phyloP scores from a whole-genome alignment of 2,329 filamentous ascomycete species.

The Calonectria leucothoes region DNA sequence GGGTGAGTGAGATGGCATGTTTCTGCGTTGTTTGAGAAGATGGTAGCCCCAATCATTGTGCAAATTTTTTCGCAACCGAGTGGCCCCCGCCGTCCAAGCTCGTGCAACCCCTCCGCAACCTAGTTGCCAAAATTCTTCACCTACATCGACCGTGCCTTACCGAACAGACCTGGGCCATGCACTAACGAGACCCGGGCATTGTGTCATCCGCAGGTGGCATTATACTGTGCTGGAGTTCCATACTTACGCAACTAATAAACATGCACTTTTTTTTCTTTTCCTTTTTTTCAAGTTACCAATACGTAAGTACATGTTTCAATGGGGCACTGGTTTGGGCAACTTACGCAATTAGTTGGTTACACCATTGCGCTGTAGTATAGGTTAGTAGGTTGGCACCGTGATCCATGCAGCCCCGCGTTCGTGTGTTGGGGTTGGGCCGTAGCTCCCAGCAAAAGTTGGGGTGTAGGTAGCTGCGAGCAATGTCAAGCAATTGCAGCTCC shows the following conservation, averaged over 20 bases:
- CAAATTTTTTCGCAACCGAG: constrained; percentile 18
- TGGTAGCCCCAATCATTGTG: constrained; percentile 14
- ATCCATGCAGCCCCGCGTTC: constrained; percentile 37
- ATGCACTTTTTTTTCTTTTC: background rate
- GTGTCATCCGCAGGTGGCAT: constrained; percentile 41
- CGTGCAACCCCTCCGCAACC: constrained; percentile 34
- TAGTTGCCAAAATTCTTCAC: constrained; percentile 14
- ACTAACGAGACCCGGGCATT: constrained; percentile 27
- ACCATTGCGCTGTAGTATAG: constrained; percentile 2
- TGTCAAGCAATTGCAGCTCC: constrained; percentile 3
- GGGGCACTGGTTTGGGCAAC: background rate
- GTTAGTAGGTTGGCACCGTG: constrained; percentile 5
- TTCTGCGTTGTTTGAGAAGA: background rate
- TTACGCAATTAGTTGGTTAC: background rate
- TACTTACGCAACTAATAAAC: background rate
- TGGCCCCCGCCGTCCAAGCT: constrained; percentile 7
- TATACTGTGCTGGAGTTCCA: constrained; percentile 7
- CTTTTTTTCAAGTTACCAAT: constrained; percentile 27
- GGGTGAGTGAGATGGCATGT: constrained; percentile 25
- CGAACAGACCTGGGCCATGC: constrained; percentile 27
- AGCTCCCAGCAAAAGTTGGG: constrained; percentile 13
- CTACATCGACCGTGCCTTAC: constrained; percentile 32
- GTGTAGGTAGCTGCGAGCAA: background rate
- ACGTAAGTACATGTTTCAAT: constrained; percentile 36
- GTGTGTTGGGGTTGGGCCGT: constrained; percentile 32